phyloP scores from a whole-genome alignment of 352 stramenopile genomes.

The Globisporangium echinulatum region DNA sequence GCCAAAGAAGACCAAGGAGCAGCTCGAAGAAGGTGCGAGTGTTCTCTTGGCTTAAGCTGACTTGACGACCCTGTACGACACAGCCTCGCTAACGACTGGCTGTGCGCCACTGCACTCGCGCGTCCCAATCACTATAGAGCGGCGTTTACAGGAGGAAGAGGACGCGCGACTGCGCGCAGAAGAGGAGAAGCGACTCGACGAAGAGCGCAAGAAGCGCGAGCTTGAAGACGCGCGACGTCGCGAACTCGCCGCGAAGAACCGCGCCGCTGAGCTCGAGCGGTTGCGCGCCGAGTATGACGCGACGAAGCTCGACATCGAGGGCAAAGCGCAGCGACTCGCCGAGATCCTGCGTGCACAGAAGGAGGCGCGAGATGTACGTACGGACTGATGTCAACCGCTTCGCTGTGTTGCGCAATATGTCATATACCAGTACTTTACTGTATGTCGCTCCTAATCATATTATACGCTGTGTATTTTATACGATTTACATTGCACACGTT shows the following conservation, averaged over 20 bases:
- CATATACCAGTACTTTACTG: background rate
- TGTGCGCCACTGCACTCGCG: background rate
- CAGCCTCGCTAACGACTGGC: background rate
- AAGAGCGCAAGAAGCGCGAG: constrained; percentile 55
- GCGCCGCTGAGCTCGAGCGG: constrained; percentile 56
- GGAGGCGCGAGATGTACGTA: constrained; percentile 49
- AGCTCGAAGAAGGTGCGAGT: constrained; percentile 57
- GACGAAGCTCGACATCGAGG: constrained; percentile 43
- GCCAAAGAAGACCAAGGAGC: constrained; percentile 77
- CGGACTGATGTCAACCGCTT: too few species aligned
- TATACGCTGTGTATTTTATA: too few species aligned
- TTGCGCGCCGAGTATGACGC: constrained; percentile 46
- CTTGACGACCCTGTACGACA: too few species aligned
- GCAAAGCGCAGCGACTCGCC: constrained; percentile 48
- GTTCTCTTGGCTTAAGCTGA: background rate
- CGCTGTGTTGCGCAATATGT: background rate
- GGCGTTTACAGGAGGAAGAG: constrained; percentile 65
- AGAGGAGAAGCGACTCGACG: constrained; percentile 65
- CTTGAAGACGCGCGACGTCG: constrained; percentile 48
- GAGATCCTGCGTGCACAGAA: constrained; percentile 59
- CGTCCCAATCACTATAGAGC: constrained; percentile 23
- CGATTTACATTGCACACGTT: too few species aligned
- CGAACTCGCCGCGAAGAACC: constrained; percentile 59
- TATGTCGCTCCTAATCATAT: too few species aligned
- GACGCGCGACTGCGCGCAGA: constrained; percentile 49